Evolutionary conservation across 1,139 yeast genomes (phyloP), one percentile per base, ranked within the genome.

Genomic region (Candida dubliniensis): DNA sequence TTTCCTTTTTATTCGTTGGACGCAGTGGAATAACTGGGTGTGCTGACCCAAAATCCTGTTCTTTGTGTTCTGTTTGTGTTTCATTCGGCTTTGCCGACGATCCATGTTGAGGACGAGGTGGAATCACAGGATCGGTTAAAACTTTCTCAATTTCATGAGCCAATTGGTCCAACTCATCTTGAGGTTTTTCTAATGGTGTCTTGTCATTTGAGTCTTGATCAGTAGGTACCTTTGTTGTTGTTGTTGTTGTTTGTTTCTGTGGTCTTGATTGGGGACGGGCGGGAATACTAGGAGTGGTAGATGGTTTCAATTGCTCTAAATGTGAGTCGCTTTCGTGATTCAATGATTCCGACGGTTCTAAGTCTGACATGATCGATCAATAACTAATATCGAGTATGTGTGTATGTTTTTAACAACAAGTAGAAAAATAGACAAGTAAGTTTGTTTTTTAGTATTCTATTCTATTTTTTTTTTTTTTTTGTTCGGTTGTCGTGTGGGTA

Each of bases 71-170:
- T 10, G 30, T n/a, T 27, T 10, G 11, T 27, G 11, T n/a, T 10
- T 10, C 11, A 27, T 8, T 12, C n/a, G 32, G 14, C n/a, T n/a
- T 27, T 13, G 8, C 4, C 13, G 32, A 30, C 32, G 13, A 30
- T 27, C n/a, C n/a, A 30, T 8, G n/a, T n/a, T 30, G 32, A 30
- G 43, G 43, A 30, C 43, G 43, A 13, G 39, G 39, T 10, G 43
- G 43, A 31, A 40, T 31, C 23, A 34, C 25, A 12, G 43, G 43
- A 12, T 31, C 33, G 14, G 9, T 31, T 23, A 13, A 30, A 3
- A 13, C 13, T 30, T 30, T 30, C 32, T 30, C 32, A 30, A 30
- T 30, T 30, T 30, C 14, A 8, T 10, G 14, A 30, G 32, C 32
- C 14, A 34, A 31, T 9, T 13, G 11, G 9, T 31, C 36, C 14